Percentiles rank a stretch among this genome's conserved stretches.
Evolutionary conservation across 1,284 basidiomycete species (phyloP).

Genomic region (Calocybe gambosa): DNA sequence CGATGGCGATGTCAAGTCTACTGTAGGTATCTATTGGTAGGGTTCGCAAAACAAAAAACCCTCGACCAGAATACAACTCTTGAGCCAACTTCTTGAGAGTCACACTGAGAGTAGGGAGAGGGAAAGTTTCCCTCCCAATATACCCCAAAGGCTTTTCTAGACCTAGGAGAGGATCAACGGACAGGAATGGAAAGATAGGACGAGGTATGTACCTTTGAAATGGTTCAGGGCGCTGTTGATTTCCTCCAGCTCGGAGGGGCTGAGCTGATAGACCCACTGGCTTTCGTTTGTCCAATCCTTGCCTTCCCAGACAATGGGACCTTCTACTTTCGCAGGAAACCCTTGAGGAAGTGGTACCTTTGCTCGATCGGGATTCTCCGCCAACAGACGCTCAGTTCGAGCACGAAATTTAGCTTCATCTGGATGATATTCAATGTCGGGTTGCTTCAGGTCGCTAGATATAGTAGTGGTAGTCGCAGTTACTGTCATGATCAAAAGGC

Average conservation of each 20-base stretch:
- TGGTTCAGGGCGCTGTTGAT: conserved; percentile 31
- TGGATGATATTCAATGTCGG: conserved; percentile 38
- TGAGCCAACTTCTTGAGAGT: conserved; percentile 22
- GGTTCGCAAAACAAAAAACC: conserved; percentile 35
- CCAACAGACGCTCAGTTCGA: conserved; percentile 30
- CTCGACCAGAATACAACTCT: conserved; percentile 33
- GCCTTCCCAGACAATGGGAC: conserved; percentile 37
- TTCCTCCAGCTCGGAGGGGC: conserved; percentile 27
- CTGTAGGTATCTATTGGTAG: conserved; percentile 32
- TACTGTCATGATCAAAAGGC: conserved; percentile 1
- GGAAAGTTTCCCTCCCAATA: conserved; percentile 28
- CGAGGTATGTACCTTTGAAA: conserved; percentile 28
- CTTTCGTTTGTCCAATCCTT: conserved; percentile 34
- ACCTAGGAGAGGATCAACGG: conserved; percentile 14
- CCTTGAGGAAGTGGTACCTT: conserved; percentile 27
- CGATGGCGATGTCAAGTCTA: conserved; percentile 27
- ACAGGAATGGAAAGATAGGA: background rate
- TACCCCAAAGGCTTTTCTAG: conserved; percentile 25
- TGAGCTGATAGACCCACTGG: conserved; percentile 36
- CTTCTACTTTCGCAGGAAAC: conserved; percentile 29
- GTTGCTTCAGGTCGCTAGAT: conserved; percentile 23
- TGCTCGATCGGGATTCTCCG: conserved; percentile 30
- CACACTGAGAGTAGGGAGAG: conserved; percentile 27
- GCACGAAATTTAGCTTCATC: conserved; percentile 31
- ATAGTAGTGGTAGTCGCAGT: conserved; percentile 9